Percentiles rank a stretch among this genome's conserved stretches.
phyloP scores from a whole-genome alignment of 768 basidiomycete genomes.

The Pleurotus sapidus region DNA sequence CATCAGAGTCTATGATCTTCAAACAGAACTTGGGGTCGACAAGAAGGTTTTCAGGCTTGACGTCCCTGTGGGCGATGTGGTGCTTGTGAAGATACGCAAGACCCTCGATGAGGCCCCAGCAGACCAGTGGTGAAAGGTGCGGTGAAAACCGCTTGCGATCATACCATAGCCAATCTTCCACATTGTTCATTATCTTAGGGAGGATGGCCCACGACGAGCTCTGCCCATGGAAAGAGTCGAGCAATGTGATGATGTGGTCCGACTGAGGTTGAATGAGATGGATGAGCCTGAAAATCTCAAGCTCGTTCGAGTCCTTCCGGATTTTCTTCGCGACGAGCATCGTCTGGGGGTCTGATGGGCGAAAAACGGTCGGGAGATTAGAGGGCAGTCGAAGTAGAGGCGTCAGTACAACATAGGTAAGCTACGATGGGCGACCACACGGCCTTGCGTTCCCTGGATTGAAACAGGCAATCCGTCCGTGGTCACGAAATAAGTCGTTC shows the following conservation, averaged over 20 bases:
- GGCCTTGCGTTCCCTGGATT: too few relatives aligned
- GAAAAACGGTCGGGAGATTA: conserved; percentile 4
- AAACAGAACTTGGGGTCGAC: conserved; percentile 71
- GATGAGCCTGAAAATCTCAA: conserved; percentile 7
- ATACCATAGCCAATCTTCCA: neutral
- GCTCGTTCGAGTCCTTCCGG: conserved; percentile 5
- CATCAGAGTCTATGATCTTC: conserved; percentile 43
- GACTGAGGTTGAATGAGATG: neutral
- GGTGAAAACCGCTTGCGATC: neutral
- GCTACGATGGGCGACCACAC: neutral
- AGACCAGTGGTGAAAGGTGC: neutral
- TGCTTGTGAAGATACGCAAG: conserved; percentile 64
- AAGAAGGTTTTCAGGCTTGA: conserved; percentile 80
- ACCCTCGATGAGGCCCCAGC: neutral
- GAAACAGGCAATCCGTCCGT: too few relatives aligned
- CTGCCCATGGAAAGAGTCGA: conserved; percentile 5
- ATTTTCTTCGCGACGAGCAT: conserved; percentile 8
- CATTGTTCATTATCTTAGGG: neutral
- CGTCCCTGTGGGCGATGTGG: conserved; percentile 79
- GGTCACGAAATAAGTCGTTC: too few relatives aligned
- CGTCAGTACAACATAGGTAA: neutral
- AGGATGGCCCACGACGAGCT: conserved; percentile 4
- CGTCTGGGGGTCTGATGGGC: neutral
- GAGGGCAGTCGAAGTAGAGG: neutral
- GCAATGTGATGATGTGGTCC: conserved; percentile 6